A percentile compares a stretch with the other conserved stretches of the same genome.
phyloP scores from a whole-genome alignment of 345 rosid species.

The Gossypium rotundifolium region DNA sequence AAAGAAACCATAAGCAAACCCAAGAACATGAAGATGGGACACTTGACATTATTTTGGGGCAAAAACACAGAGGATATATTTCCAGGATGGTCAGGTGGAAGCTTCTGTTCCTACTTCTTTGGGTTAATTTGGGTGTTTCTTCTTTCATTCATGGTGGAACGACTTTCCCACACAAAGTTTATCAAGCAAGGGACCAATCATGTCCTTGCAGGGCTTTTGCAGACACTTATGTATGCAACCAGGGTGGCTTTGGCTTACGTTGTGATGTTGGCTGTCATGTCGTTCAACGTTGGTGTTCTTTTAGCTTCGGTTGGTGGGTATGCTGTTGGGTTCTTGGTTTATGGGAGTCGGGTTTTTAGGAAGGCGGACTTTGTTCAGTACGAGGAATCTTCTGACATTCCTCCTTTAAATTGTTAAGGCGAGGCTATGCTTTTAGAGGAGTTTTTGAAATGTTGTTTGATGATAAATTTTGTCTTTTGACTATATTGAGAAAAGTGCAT shows the following conservation, averaged over 20 bases:
- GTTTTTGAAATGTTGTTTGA: no score
- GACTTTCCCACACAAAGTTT: constrained; percentile 30
- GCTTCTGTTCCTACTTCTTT: constrained; percentile 12
- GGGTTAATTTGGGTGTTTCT: constrained; percentile 30
- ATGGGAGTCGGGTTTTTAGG: constrained; percentile 24
- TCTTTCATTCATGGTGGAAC: constrained; percentile 28
- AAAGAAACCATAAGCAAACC: not conserved
- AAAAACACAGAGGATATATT: constrained; percentile 17
- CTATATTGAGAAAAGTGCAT: no score
- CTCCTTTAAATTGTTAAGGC: constrained; percentile 21
- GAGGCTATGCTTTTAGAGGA: no score
- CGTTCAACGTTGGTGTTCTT: constrained; percentile 21
- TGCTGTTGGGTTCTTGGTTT: constrained; percentile 24
- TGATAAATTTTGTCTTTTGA: no score
- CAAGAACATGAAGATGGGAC: constrained; percentile 12
- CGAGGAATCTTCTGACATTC: constrained; percentile 19
- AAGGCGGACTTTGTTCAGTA: not conserved
- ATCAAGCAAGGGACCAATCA: constrained; percentile 6
- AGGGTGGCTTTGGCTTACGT: constrained; percentile 23
- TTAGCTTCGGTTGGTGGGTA: constrained; percentile 26
- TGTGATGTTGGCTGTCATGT: constrained; percentile 36
- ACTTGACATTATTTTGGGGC: constrained; percentile 29
- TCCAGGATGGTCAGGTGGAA: constrained; percentile 28
- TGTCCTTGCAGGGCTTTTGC: constrained; percentile 13
- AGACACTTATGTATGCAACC: constrained; percentile 17